phyloP scores from a whole-genome alignment of 306 rosid species.

The Gastrolobium villosum region DNA sequence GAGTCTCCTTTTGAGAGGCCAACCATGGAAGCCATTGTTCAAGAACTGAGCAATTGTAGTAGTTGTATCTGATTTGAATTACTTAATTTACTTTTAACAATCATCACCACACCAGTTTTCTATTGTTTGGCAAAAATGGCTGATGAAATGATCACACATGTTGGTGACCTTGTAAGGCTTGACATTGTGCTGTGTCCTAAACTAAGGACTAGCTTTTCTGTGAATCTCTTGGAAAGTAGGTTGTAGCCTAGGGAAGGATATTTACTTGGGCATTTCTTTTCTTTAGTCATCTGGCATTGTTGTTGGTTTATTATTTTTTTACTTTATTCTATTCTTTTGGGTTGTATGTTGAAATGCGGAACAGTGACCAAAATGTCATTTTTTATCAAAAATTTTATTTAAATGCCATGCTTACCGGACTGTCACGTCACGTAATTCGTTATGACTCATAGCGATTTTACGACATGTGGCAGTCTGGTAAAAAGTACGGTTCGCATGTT shows the following conservation, averaged over 20 bases:
- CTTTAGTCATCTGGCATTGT: constrained; percentile 39
- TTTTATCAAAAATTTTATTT: no score
- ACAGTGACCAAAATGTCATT: no score
- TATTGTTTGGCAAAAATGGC: constrained; percentile 32
- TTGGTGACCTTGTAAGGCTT: constrained; percentile 44
- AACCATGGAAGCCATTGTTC: constrained; percentile 86
- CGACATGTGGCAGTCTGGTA: no score
- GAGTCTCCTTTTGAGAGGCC: constrained; percentile 89
- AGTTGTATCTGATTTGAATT: constrained; percentile 70
- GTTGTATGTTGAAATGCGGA: constrained; percentile 4
- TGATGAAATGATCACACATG: constrained; percentile 36
- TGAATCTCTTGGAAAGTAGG: constrained; percentile 46
- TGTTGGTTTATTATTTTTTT: background rate
- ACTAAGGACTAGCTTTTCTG: constrained; percentile 64
- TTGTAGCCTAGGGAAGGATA: constrained; percentile 49
- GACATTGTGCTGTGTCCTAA: constrained; percentile 53
- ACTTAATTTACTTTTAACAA: constrained; percentile 28
- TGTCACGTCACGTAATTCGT: no score
- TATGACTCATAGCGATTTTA: no score
- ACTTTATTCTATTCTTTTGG: no score
- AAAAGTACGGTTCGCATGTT: no score
- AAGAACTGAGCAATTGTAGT: constrained; percentile 78
- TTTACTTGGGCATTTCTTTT: constrained; percentile 28
- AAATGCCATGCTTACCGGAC: no score
- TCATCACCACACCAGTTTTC: constrained; percentile 39